These are phyloP conservation scores for Auricularia heimuer DNA, from an alignment of 768 basidiomycete genomes.

Conservation along the genomic window DNA sequence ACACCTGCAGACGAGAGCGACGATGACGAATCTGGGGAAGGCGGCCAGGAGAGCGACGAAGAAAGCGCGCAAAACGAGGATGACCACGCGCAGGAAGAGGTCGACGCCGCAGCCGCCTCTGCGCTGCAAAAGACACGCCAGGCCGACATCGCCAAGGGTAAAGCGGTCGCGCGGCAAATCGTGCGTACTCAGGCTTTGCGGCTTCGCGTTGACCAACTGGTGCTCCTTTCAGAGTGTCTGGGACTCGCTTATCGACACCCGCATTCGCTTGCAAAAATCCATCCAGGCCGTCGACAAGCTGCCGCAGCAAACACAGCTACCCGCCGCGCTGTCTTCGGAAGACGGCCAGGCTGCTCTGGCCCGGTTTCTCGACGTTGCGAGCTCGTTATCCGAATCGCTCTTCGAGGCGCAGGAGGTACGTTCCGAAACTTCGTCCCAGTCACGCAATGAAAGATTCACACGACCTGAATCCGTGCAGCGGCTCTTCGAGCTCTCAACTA, in stretches of 20 bases:
- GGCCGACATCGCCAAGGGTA: conserved; percentile 71
- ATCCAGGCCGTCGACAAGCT: conserved; percentile 54
- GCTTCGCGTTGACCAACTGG: conserved; percentile 3
- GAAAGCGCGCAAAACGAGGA: conserved; percentile 13
- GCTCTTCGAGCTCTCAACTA: background rate
- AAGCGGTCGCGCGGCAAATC: conserved; percentile 73
- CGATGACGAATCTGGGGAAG: conserved; percentile 9
- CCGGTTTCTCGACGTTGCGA: conserved; percentile 51
- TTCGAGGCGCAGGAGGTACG: conserved; percentile 58
- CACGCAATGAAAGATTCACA: background rate
- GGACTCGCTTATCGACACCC: conserved; percentile 81
- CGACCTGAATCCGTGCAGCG: background rate
- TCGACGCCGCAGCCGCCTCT: conserved; percentile 22
- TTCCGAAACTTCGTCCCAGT: background rate
- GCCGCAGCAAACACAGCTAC: conserved; percentile 34
- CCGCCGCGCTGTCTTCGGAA: background rate
- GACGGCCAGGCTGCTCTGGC: conserved; percentile 37
- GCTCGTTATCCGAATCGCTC: conserved; percentile 54
- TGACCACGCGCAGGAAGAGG: conserved; percentile 13
- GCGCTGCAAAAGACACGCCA: conserved; percentile 50
- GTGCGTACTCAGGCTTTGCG: conserved; percentile 33
- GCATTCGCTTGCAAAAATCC: conserved; percentile 86
- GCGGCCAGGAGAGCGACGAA: conserved; percentile 5
- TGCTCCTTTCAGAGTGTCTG: conserved; percentile 51
- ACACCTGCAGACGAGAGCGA: conserved; percentile 14